Conservation (phyloP, 805 yeast genomes). For the Spathaspora arborariae region DNA sequence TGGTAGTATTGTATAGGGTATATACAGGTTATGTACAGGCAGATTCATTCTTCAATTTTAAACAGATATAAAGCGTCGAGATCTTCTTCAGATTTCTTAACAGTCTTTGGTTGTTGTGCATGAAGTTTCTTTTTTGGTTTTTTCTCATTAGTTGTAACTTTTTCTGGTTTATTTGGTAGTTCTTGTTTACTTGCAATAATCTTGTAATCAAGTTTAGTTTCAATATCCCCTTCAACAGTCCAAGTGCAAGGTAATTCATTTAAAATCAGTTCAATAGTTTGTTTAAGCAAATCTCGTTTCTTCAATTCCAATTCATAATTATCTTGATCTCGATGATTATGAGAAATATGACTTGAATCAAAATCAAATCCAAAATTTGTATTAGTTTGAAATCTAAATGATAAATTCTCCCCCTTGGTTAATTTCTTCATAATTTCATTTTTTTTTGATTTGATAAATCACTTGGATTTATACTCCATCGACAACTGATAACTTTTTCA, state of each 20-base stretch:
- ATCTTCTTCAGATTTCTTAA: constrained; percentile 24
- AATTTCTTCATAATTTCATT: constrained; percentile 29
- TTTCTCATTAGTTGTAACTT: constrained; percentile 6
- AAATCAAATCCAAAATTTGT: neutral
- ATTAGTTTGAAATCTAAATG: neutral
- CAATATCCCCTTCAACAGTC: constrained; percentile 9
- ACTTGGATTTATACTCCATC: constrained; percentile 36
- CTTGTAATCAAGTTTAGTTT: constrained; percentile 24
- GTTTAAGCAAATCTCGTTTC: constrained; percentile 27
- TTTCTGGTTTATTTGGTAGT: neutral
- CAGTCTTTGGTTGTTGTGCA: constrained; percentile 2
- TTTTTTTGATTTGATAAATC: constrained; percentile 37
- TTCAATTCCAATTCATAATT: constrained; percentile 14
- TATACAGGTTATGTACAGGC: constrained; percentile 3
- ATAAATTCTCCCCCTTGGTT: constrained; percentile 23
- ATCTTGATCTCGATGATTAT: constrained; percentile 5
- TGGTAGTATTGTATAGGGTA: constrained; percentile 22
- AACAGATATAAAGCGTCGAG: constrained; percentile 39
- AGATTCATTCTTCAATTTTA: constrained; percentile 33
- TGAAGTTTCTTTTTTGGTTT: constrained; percentile 13
- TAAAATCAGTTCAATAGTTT: constrained; percentile 22
- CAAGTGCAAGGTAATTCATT: constrained; percentile 17
- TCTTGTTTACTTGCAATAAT: constrained; percentile 9
- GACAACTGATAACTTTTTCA: constrained; percentile 26
- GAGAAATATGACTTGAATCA: constrained; percentile 1